Conservation (phyloP, 1,139 yeast genomes). For the Pichia norvegensis region DNA sequence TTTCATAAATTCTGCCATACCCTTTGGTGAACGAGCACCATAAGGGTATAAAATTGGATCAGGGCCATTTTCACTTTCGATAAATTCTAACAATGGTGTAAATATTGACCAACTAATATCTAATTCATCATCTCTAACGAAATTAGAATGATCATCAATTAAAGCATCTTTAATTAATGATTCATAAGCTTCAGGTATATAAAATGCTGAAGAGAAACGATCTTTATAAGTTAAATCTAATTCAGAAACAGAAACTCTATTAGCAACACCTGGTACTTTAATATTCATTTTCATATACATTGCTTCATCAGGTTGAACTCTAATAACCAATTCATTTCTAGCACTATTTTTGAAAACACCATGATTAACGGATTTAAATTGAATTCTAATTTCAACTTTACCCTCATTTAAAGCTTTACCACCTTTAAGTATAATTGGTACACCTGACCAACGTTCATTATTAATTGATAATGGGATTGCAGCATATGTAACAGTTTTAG, state of each 20-base stretch:
- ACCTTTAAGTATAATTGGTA: slow-evolving; percentile 90
- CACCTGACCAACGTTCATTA: slow-evolving; percentile 98
- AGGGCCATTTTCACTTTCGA: slow-evolving; percentile 67
- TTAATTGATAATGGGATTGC: slow-evolving; percentile 70
- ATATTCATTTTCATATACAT: slow-evolving; percentile 86
- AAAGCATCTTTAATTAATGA: slow-evolving; percentile 86
- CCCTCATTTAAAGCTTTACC: slow-evolving; percentile 93
- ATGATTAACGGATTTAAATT: slow-evolving; percentile 76
- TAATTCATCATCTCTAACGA: slow-evolving; percentile 96
- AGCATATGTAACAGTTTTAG: slow-evolving; percentile 89
- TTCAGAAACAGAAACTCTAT: slow-evolving; percentile 76
- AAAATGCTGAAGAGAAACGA: slow-evolving; percentile 69
- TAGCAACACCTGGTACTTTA: slow-evolving; percentile 86
- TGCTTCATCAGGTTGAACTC: slow-evolving; percentile 93
- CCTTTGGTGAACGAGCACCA: slow-evolving; percentile 85
- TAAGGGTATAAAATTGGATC: slow-evolving; percentile 64
- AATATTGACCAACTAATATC: slow-evolving; percentile 89
- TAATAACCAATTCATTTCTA: slow-evolving; percentile 85
- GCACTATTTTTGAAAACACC: slow-evolving; percentile 80
- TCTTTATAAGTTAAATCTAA: slow-evolving; percentile 79
- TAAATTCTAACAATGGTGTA: slow-evolving; percentile 77
- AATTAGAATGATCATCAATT: slow-evolving; percentile 91
- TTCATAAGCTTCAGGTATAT: slow-evolving; percentile 98
- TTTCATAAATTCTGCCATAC: slow-evolving; percentile 51
- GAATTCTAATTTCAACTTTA: slow-evolving; percentile 90